Base-by-base conservation (phyloP, 208 protist species). In the Novymonas esmeraldas region DNA sequence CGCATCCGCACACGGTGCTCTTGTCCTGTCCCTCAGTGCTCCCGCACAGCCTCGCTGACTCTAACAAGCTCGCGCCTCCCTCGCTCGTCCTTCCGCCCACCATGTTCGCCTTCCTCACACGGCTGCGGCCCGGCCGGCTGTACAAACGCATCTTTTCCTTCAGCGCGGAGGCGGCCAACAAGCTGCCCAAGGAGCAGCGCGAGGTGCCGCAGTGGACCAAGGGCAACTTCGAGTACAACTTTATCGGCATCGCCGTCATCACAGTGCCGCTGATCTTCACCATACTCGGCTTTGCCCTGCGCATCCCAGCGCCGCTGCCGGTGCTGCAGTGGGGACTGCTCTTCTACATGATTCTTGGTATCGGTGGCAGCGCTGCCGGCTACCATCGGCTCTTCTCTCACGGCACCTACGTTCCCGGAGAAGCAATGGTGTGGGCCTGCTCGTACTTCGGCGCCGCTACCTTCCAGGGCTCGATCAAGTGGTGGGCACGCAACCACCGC, bases 321-420 rank as follows among this genome's bases (percentile, higher is more conserved):
- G 48, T 68, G 24, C 18, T 68, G 7, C 5, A 38, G 39, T 68
- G 62, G 62, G 73, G 33, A 22, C 14, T 79, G 48, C 51, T 90
- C 48, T 83, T 84, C 52, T 81, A 81, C 51, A 62, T 90, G 22
- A 77, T 89, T 57, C 83, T 80, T 34, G 90, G 87, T 31, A 79
- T 94, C 64, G 69, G 86, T 20, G 90, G 92, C 44, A 93, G 94
- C 63, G 95, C 89, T 3, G 69, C 81, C 26, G 92, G 92, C 48
- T 91, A 88, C 67, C 92, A 97, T 71, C 79, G 92, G 34, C 76
- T 97, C 56, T 95, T 91, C 65, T 79, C 89, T 11, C 89, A 97
- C 70, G 73, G 85, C 65, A 58, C 81, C 44, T 97, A 81, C 68
- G 81, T 68, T 11, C 87, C 84, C 0, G 55, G 67, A 18, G 71